These are phyloP conservation scores for Isoetes taiwanensis DNA, from an alignment of 75 land plant genomes.

Conservation along the genomic window DNA sequence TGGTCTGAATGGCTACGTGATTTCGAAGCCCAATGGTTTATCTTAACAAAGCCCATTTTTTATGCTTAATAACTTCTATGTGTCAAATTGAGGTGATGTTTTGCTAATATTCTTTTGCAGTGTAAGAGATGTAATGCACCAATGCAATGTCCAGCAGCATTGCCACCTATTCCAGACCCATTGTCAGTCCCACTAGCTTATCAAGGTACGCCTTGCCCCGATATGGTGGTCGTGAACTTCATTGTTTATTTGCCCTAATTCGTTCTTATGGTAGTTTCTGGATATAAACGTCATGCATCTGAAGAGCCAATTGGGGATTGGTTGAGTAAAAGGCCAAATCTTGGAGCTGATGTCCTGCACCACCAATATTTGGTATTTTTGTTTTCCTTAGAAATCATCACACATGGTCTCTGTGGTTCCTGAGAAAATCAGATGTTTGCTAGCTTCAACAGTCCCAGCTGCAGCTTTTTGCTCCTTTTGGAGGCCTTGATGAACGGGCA, in stretches of 20 bases:
- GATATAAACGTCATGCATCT: conserved; percentile 7
- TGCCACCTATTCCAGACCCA: neutral
- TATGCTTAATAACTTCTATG: neutral
- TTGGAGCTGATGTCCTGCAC: neutral
- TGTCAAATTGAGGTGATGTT: neutral
- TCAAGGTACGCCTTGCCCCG: neutral
- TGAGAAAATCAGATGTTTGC: neutral
- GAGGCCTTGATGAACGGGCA: conserved; percentile 1
- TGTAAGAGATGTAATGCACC: neutral
- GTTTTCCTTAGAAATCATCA: neutral
- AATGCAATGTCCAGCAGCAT: too few species aligned
- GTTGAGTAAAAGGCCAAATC: neutral
- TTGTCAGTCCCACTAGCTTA: neutral
- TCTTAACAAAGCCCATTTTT: neutral
- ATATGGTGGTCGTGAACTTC: neutral
- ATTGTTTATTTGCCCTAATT: neutral
- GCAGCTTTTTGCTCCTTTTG: neutral
- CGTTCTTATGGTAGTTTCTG: neutral
- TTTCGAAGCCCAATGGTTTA: conserved; percentile 12
- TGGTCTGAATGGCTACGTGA: conserved; percentile 32
- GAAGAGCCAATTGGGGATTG: conserved; percentile 6
- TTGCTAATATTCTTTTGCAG: neutral
- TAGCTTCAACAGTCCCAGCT: neutral
- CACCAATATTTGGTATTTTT: neutral
- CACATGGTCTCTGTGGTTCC: too few species aligned